Base-by-base conservation (phyloP, 345 rosid species). In the Cochlearia excelsa region DNA sequence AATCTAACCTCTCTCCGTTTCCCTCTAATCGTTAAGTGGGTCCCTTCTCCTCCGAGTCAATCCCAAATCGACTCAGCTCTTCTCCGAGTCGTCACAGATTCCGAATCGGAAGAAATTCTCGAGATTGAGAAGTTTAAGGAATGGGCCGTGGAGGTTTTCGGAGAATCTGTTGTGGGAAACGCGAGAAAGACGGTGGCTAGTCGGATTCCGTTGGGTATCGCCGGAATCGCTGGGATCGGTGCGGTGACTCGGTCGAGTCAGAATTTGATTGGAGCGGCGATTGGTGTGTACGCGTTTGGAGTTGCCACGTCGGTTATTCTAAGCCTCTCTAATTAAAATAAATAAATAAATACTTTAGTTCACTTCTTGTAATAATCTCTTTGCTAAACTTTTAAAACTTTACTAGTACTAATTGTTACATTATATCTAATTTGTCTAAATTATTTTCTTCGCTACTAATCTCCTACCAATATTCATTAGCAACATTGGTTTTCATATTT, bases 271-370 rank as follows among this genome's bases (percentile, higher is more conserved):
- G 96, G 88, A 16, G 75, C 86, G 2, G 85, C 77, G 77, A 74
- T 84, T 55, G 98, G 90, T 33, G 75, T 77, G 3, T 91, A 87
- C 78, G 88, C 92, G 7, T 76, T 87, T 9, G 92, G 96, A 6
- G 87, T 88, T 9, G 92, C 81, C 1, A 71, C 92, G 57, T 86
- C 95, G 7, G 72, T 88, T 65, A 84, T 77, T 58, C 75, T 85
- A 29, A 67, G 96, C 61, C 66, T 88, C 69, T 81, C 87, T 37
- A 78, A 77, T 53, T 85, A 33, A 33, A 16, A 16, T 16, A 16
- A 16, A 16, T 16, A 27, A 66, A 78, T 7, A 7, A 35, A 16
- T 35, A 9, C 44, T 40, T 45, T 30, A 16, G 45, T 43, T 49
- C 38, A 4, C 39, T 9, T 1, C 8, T 10, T 11, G 23, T 16